Evolutionary conservation across 805 yeast species (phyloP).

Genomic region (Lipomyces japonicus): DNA sequence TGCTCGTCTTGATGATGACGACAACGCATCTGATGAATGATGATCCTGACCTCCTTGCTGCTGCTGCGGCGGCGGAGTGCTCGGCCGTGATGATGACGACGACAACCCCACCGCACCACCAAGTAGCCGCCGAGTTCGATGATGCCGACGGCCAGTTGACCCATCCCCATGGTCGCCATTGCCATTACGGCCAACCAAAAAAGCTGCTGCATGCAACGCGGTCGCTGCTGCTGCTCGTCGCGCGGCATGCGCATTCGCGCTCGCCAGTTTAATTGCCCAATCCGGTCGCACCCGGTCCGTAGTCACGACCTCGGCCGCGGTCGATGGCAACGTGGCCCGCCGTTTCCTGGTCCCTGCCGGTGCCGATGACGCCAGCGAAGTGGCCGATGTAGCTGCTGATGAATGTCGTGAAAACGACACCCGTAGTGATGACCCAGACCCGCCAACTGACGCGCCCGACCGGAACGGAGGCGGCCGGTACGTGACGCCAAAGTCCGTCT

Average conservation of each 20-base stretch:
- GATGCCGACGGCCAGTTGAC: slow-evolving; percentile 1
- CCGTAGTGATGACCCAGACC: slow-evolving; percentile 17
- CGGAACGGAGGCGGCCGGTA: slow-evolving; percentile 68
- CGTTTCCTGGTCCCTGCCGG: slow-evolving; percentile 5
- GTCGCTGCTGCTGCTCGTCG: slow-evolving; percentile 90
- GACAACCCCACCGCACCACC: background rate
- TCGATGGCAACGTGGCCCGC: slow-evolving; percentile 51
- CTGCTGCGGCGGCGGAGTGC: background rate
- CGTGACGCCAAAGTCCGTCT: slow-evolving; percentile 76
- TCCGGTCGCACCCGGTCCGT: slow-evolving; percentile 86
- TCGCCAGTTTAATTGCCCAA: slow-evolving; percentile 73
- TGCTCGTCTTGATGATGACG: slow-evolving; percentile 28
- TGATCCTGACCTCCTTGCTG: slow-evolving; percentile 13
- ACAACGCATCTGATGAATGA: background rate
- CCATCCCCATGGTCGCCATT: background rate
- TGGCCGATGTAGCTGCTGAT: slow-evolving; percentile 20
- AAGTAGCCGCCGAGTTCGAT: background rate
- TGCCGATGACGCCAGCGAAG: slow-evolving; percentile 6
- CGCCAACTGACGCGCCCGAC: slow-evolving; percentile 34
- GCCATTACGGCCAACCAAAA: slow-evolving; percentile 44
- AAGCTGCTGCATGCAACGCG: slow-evolving; percentile 84
- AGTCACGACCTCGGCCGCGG: slow-evolving; percentile 66
- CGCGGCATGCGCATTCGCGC: slow-evolving; percentile 73
- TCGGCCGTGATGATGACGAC: background rate
- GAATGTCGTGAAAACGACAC: slow-evolving; percentile 21